Base-by-base conservation (phyloP, 2,329 filamentous ascomycete genomes). In the Paecilomyces sp. region DNA sequence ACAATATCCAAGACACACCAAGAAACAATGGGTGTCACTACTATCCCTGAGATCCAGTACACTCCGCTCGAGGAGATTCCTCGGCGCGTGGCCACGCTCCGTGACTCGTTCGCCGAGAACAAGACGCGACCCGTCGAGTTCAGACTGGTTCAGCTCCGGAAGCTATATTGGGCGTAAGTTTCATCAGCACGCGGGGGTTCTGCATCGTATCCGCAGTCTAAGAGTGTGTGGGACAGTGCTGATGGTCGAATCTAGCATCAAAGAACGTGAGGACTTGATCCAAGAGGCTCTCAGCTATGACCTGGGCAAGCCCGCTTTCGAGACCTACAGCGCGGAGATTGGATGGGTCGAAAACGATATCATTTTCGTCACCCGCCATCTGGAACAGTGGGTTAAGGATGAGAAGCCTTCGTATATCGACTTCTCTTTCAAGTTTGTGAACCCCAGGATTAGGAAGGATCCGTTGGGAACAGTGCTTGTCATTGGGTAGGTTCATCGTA, bases 101-200 rank as follows among this genome's bases (percentile, higher is more conserved):
- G 87, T 70, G 77, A 81, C 57, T 86, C 88, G n/a, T 97, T 91
- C 77, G 82, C 83, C 67, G 83, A 89, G 18, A 87, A 92, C 74
- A 89, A 88, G 77, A 97, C 92, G 52, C 91, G 91, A 72, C 83
- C 90, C 58, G 72, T 97, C 62, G 84, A 90, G 69, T 97, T 89
- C 79, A 87, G 94, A 64, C 81, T 92, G 63, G 82, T 85, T 58
- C 94, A 97, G 82, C 85, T 99, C 62, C 89, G 92, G 67, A 93
- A 92, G 82, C 87, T 97, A 59, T 97, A 96, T 81, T 97, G 94
- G 94, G 92, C 85, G 80, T 82, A 66, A 75, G 75, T 71, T n/a
- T 28, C 15, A 25, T 36, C 12, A 25, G 4, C n/a, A n/a, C 22
- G 15, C 33, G n/a, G 18, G 30, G 52, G 18, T 36, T 36, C 12